Evolutionary conservation across 2,329 filamentous ascomycete genomes (phyloP).

Genomic region (Didymella lethalis): DNA sequence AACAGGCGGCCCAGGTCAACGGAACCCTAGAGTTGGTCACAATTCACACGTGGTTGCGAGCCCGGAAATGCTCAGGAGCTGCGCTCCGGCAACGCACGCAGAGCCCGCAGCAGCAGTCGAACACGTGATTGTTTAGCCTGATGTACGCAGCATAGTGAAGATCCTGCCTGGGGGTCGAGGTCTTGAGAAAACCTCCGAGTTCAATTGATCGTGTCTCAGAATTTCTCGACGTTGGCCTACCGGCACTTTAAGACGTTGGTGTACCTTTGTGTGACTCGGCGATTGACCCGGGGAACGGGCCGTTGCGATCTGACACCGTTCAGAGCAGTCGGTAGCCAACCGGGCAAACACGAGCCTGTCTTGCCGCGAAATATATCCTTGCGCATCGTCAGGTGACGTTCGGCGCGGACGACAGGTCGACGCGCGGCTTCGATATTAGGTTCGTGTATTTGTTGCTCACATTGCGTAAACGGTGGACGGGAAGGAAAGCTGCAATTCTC

Average conservation of each 20-base stretch:
- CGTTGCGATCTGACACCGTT: conserved; percentile 41
- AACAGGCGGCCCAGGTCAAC: conserved; percentile 25
- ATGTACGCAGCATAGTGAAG: neutral
- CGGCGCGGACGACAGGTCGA: neutral
- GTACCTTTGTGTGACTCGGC: conserved; percentile 11
- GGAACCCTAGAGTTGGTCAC: conserved; percentile 12
- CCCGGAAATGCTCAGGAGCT: conserved; percentile 8
- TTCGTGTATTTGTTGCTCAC: neutral
- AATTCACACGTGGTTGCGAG: conserved; percentile 13
- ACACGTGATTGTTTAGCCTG: conserved; percentile 20
- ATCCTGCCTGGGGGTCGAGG: neutral
- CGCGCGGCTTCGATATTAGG: neutral
- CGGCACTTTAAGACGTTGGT: conserved; percentile 12
- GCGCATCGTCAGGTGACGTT: conserved; percentile 12
- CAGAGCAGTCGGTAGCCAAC: conserved; percentile 21
- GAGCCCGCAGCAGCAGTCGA: conserved; percentile 16
- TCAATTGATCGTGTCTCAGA: neutral
- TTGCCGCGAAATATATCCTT: conserved; percentile 8
- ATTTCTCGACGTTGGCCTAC: neutral
- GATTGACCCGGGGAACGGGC: conserved; percentile 36
- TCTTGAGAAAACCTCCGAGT: neutral
- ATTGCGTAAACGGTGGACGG: conserved; percentile 2
- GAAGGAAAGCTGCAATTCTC: neutral
- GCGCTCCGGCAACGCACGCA: conserved; percentile 13
- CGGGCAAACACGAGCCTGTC: conserved; percentile 25